A percentile compares a stretch with the other conserved stretches of the same genome.
These are phyloP conservation scores for Allantophomopsis cytisporea DNA, from an alignment of 2,329 filamentous ascomycete genomes.

Conservation along the genomic window DNA sequence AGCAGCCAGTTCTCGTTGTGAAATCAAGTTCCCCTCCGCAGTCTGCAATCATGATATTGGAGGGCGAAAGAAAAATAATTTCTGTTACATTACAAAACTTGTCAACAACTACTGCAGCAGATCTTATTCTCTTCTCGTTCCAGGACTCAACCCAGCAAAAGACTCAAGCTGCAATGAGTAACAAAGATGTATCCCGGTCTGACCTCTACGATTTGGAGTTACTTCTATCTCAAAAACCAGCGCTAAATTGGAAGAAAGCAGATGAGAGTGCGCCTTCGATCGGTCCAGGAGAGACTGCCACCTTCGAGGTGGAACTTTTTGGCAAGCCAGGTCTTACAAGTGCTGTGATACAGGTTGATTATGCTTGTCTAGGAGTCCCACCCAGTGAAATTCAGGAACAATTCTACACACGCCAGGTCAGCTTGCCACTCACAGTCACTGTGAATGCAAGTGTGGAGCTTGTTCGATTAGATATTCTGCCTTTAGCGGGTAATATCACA, in stretches of 20 bases:
- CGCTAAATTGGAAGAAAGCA: constrained; percentile 39
- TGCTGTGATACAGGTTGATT: constrained; percentile 73
- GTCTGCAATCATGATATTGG: constrained; percentile 80
- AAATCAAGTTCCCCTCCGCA: constrained; percentile 69
- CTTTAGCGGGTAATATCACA: constrained; percentile 56
- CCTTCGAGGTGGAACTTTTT: constrained; percentile 72
- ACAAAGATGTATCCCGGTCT: constrained; percentile 62
- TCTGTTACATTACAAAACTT: constrained; percentile 69
- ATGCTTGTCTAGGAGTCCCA: constrained; percentile 63
- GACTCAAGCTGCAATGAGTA: constrained; percentile 60
- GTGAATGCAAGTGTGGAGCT: constrained; percentile 87
- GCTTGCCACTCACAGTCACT: constrained; percentile 70
- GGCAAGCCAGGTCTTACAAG: constrained; percentile 76
- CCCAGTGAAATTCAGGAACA: constrained; percentile 53
- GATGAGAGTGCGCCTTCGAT: constrained; percentile 44
- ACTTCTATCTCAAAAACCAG: constrained; percentile 61
- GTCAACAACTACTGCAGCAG: constrained; percentile 56
- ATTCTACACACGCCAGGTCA: constrained; percentile 76
- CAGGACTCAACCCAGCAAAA: constrained; percentile 75
- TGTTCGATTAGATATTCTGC: constrained; percentile 63
- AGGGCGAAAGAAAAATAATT: constrained; percentile 73
- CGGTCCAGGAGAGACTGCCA: constrained; percentile 49
- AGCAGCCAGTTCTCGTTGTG: constrained; percentile 65
- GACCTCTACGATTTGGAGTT: constrained; percentile 82
- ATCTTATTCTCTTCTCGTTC: constrained; percentile 79